Evolutionary conservation across 1,139 yeast genomes (phyloP), one percentile per base, ranked within the genome.

Genomic region (Tardiomyces blankii): DNA sequence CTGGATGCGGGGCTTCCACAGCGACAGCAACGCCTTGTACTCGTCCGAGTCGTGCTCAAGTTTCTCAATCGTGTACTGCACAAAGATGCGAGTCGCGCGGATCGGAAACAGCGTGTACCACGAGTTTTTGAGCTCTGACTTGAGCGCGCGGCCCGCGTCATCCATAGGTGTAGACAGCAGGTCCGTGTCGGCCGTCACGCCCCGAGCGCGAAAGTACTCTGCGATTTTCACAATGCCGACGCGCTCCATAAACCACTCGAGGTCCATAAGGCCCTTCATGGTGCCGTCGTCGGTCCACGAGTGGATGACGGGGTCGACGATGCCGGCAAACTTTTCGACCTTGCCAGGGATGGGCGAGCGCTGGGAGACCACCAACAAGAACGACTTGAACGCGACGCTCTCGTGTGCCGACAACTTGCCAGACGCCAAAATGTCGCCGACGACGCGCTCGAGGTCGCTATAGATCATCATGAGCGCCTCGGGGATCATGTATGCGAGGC

Each of bases 211-310:
- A 65, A 93, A 89, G 60, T 93, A 93, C 47, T 84, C 83, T 0
- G 96, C 95, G 58, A 93, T 91, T 61, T 80, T 80, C 2, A 88
- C 97, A 45, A 93, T 86, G 2, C 98, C 98, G 47, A 93, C 75
- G 56, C 97, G 75, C 64, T 89, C 97, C 96, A 91, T 89, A 57
- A 93, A 93, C 96, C 97, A 89, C 53, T 87, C 95, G 44, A 93
- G 70, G 58, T 91, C 95, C 62, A 81, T 72, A 38, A 91, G 68
- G 0, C 96, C 97, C 57, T 86, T 86, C 54, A 87, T 88, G 0
- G 97, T 89, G 16, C 79, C 82, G 14, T 91, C 91, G 44, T 89
- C 87, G 1, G 91, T 81, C 99, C 99, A 93, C 0, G 96, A 93
- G 33, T 76, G 68, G 43, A 93, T 68, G 55, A 91, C 96, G 0